Base-by-base conservation (phyloP, 768 basidiomycete genomes). In the Boletus tomentosulus region DNA sequence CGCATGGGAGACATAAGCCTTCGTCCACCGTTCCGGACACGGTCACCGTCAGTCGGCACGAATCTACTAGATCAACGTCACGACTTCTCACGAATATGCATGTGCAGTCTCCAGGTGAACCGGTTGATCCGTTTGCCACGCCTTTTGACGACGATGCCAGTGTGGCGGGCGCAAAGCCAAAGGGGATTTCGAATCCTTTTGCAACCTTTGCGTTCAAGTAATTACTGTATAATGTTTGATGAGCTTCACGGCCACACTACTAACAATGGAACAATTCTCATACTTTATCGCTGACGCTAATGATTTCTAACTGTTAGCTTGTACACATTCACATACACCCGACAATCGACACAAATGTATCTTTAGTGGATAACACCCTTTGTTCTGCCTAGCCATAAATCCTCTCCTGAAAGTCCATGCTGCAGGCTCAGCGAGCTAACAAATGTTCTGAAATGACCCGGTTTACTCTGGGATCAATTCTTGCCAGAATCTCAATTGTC, bases 61-160 rank as follows among this genome's bases (percentile, higher is more conserved):
- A 49, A 50, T 58, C 62, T 48, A 66, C 66, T 37, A 57, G 62
- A 31, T 77, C 80, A 12, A 71, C 78, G 35, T 77, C 78, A 47
- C 71, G 76, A 39, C 69, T 77, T 53, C 68, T 78, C 57, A 77
- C 78, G 50, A 64, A 73, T 25, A 73, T 71, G 24, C 68, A 77
- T 60, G 72, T 74, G 19, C 72, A 74, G 55, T 66, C 74, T 58
- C 71, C 77, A 47, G 53, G 55, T 47, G 61, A 55, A 13, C 30
- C 56, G 44, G 56, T 63, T 44, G 67, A 81, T 63, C 88, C 88
- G 49, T 90, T 90, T 63, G 78, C 81, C 53, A 89, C 87, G 48
- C 88, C 89, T 8, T 90, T 90, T 68, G 89, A 90, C 66, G 87
- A 89, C 63, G 86, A 87, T 64, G 75, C 80, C 53, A 62, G 62